Percentiles rank a stretch among this genome's conserved stretches.
Evolutionary conservation across 495 filamentous ascomycete genomes (phyloP).

Genomic region (Lepraria neglecta): DNA sequence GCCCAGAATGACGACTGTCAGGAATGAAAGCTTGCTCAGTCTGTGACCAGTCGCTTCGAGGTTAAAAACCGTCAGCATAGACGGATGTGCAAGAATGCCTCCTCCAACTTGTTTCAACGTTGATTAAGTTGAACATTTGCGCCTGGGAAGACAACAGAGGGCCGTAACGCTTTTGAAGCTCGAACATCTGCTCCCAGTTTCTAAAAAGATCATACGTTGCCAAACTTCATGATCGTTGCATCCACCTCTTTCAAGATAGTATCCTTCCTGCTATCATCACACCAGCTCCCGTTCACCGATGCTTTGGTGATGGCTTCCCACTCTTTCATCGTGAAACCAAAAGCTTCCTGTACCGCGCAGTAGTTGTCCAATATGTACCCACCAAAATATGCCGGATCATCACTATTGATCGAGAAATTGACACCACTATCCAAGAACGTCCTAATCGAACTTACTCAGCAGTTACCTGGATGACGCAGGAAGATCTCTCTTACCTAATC

Average conservation of each 20-base stretch:
- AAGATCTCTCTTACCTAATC: conserved; percentile 29
- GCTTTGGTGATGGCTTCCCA: conserved; percentile 59
- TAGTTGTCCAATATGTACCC: conserved; percentile 72
- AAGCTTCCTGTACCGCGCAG: conserved; percentile 68
- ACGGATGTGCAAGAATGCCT: neutral
- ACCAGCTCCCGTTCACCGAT: conserved; percentile 58
- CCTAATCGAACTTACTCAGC: conserved; percentile 25
- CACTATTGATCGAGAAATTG: conserved; percentile 64
- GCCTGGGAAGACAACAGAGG: neutral
- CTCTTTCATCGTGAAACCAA: conserved; percentile 52
- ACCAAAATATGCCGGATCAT: conserved; percentile 79
- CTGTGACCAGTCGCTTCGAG: too few species aligned
- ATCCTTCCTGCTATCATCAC: conserved; percentile 39
- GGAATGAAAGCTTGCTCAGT: too few species aligned
- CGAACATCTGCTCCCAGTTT: neutral
- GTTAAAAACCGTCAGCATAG: neutral
- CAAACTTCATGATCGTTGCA: conserved; percentile 18
- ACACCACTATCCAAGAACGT: conserved; percentile 59
- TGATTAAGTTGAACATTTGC: neutral
- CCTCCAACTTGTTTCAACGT: neutral
- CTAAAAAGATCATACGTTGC: neutral
- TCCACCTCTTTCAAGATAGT: conserved; percentile 38
- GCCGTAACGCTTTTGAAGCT: neutral
- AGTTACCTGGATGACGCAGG: too few species aligned
- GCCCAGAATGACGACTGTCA: too few species aligned